Base-by-base conservation (phyloP, 2,329 filamentous ascomycete species). In the Apiospora malaysiana region DNA sequence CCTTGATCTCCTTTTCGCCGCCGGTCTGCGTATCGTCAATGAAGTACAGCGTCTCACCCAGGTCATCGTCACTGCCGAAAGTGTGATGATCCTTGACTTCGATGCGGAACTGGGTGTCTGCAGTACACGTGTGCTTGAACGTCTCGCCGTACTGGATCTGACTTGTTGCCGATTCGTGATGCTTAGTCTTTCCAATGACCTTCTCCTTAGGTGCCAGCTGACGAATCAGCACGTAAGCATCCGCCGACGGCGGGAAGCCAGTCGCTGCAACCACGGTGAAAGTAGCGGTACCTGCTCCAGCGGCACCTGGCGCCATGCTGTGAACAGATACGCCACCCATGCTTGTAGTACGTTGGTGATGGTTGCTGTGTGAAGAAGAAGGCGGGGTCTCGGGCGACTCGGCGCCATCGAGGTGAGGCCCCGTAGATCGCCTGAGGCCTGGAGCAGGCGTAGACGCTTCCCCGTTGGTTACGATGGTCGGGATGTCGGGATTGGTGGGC, bases 181-280 rank as follows among this genome's bases (percentile, higher is more conserved):
- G 92, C 80, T 97, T 97, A 27, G 95, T 98, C 85, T 98, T 98
- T 83, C 95, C 91, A 65, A 99, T 85, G 65, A 92, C 89, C 83
- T 96, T 98, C 68, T 85, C 88, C 82, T 92, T 95, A 66, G 90
- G 83, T 4, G 86, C 85, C 45, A 93, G 79, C 75, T 93, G 90
- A 70, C 90, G 91, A 75, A 97, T 84, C 71, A 89, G 83, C 66
- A 97, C 89, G 77, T 94, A 94, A n/a, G 97, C 83, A 78, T 97
- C 94, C 7, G 93, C 87, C 7, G 89, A 89, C 1, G 91, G 83
- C 21, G 94, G 92, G 81, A 91, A 99, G 43, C 93, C 94, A 3
- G 89, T 86, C 0, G 95, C 94, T 4, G 92, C 92, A 16, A 97
- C 83, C 21, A 99, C 85, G 2, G 91, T 93, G 79, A 99, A 94